phyloP scores from a whole-genome alignment of 2,329 filamentous ascomycete species.

The Claviceps paspali region DNA sequence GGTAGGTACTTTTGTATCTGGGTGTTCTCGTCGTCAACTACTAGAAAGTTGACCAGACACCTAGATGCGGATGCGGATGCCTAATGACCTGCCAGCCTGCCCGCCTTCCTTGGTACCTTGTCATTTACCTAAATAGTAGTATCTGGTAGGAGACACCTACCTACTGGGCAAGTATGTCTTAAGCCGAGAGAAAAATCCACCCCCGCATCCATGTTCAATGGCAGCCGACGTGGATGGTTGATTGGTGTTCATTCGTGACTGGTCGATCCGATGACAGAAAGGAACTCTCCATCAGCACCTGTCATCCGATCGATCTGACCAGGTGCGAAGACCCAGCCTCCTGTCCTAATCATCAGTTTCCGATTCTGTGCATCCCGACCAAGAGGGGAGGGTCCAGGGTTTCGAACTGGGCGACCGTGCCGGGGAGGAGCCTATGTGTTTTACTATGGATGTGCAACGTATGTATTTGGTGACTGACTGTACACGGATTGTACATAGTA shows the following conservation, averaged over 20 bases:
- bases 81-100: no score
- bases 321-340: neutral
- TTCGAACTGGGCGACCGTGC: no score
- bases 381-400: neutral
- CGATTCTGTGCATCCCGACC: neutral
- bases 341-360: neutral
- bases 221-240: slow-evolving; percentile 1
- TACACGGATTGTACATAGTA: no score
- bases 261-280: neutral
- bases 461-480: no score
- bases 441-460: no score
- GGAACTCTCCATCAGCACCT: neutral
- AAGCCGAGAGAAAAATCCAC: neutral
- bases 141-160: no score
- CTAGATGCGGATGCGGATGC: no score
- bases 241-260: neutral
- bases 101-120: no score
- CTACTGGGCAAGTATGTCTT: no score
- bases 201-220: slow-evolving; percentile 2
- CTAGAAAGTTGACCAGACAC: no score
- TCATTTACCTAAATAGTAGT: no score
- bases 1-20: neutral
- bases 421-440: no score
- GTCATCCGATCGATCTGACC: slow-evolving; percentile 5
- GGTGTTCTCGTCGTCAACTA: neutral